Conservation (phyloP, 2,329 filamentous ascomycete species). For the Alternaria triticina region DNA sequence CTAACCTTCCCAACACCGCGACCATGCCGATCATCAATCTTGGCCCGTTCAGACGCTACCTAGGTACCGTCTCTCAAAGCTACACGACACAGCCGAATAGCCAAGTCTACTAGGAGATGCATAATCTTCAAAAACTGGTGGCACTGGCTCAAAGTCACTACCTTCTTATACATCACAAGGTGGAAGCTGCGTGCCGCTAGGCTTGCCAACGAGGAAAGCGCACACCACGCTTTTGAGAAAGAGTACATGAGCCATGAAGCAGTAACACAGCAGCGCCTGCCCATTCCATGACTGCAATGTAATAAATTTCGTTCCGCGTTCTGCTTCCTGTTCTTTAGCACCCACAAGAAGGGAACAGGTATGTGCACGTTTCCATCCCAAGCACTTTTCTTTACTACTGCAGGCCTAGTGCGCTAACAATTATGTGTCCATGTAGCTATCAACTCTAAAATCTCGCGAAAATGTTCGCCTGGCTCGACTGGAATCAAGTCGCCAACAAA, state of each 20-base stretch:
- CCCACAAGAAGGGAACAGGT: not conserved
- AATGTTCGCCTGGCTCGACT: not conserved
- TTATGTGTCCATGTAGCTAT: not conserved
- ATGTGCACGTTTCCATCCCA: not conserved
- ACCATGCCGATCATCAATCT: not conserved
- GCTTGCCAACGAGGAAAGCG: not conserved
- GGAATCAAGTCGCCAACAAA: no score
- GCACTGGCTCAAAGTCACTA: not conserved
- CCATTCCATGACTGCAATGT: not conserved
- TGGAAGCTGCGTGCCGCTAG: not conserved
- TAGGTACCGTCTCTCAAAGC: not conserved
- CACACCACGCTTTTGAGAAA: not conserved
- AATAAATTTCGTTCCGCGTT: not conserved
- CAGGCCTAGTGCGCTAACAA: not conserved
- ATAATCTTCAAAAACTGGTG: not conserved
- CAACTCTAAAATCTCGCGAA: not conserved
- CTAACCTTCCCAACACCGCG: not conserved
- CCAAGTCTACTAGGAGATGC: not conserved
- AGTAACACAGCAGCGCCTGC: not conserved
- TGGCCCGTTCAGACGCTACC: not conserved
- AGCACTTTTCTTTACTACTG: no score
- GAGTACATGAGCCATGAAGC: not conserved
- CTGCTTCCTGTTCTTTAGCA: not conserved
- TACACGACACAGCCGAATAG: not conserved
- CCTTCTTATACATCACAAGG: not conserved